Evolutionary conservation across 2,329 filamentous ascomycete species (phyloP).

Genomic region (Plectosphaerella sp.): DNA sequence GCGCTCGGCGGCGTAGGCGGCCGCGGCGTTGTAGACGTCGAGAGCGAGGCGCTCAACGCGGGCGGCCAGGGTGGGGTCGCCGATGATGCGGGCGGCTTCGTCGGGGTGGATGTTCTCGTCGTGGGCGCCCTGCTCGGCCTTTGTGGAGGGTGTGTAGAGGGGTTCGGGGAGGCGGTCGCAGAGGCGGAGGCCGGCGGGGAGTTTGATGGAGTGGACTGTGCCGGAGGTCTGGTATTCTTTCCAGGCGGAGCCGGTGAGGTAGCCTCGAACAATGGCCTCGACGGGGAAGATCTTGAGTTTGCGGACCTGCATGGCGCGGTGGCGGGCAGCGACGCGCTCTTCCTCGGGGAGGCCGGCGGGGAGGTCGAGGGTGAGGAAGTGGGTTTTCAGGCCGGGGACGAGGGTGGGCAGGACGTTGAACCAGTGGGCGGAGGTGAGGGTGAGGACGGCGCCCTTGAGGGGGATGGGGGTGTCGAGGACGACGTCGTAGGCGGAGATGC

Average conservation of each 20-base stretch:
- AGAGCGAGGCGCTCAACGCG: constrained; percentile 63
- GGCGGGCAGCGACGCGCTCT: constrained; percentile 49
- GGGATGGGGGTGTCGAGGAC: constrained; percentile 68
- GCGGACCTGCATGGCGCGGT: constrained; percentile 74
- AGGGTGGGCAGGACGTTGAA: constrained; percentile 41
- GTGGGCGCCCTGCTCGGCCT: constrained; percentile 73
- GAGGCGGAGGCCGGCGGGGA: constrained; percentile 64
- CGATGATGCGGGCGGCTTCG: constrained; percentile 58
- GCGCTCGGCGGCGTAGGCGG: constrained; percentile 57
- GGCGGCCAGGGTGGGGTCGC: constrained; percentile 56
- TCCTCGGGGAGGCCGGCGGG: constrained; percentile 27
- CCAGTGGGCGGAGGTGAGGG: constrained; percentile 43
- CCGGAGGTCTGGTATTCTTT: constrained; percentile 66
- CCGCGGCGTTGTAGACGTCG: constrained; percentile 57
- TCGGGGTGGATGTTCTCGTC: constrained; percentile 82
- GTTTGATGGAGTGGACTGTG: constrained; percentile 73
- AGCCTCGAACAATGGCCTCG: constrained; percentile 83
- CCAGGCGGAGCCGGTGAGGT: constrained; percentile 84
- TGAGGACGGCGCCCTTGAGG: constrained; percentile 49
- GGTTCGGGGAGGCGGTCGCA: constrained; percentile 64
- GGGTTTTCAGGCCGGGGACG: constrained; percentile 44
- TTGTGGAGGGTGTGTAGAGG: constrained; percentile 75
- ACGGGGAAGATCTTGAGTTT: constrained; percentile 72
- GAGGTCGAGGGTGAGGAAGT: constrained; percentile 43
- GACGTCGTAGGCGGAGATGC: constrained; percentile 94